These are phyloP conservation scores for Sphaerulina vaccinii DNA, from an alignment of 2,329 filamentous ascomycete genomes.

Conservation along the genomic window DNA sequence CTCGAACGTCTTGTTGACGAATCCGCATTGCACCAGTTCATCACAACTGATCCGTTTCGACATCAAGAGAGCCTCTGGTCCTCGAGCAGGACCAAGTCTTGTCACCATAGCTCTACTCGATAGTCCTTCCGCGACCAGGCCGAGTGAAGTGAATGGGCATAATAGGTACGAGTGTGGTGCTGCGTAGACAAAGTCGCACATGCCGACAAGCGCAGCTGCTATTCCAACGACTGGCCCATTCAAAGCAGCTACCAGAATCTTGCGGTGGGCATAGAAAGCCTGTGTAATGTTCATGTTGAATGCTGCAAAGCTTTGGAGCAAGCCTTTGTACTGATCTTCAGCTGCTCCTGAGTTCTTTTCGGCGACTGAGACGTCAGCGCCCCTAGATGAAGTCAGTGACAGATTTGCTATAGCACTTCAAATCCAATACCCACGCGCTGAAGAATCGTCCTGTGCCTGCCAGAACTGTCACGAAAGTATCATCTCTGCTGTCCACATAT, in stretches of 20 bases:
- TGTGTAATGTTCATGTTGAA: slow-evolving; percentile 89
- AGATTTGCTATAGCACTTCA: not conserved
- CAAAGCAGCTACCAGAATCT: slow-evolving; percentile 85
- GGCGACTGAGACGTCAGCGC: slow-evolving; percentile 69
- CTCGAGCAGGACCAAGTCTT: slow-evolving; percentile 74
- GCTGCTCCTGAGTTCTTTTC: slow-evolving; percentile 38
- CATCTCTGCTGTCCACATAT: slow-evolving; percentile 73
- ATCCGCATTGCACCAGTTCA: slow-evolving; percentile 74
- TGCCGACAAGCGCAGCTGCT: slow-evolving; percentile 75
- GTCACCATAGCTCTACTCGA: slow-evolving; percentile 75
- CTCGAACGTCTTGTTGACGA: slow-evolving; percentile 79
- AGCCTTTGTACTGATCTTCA: slow-evolving; percentile 50
- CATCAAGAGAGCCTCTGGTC: slow-evolving; percentile 92
- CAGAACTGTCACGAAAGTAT: slow-evolving; percentile 80
- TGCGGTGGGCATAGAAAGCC: slow-evolving; percentile 89
- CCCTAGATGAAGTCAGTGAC: slow-evolving; percentile 51
- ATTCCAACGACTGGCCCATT: slow-evolving; percentile 91
- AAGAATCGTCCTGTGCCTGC: slow-evolving; percentile 80
- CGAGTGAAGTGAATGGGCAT: slow-evolving; percentile 86
- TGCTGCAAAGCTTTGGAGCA: slow-evolving; percentile 68
- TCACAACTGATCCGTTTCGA: slow-evolving; percentile 71
- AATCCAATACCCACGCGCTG: slow-evolving; percentile 72
- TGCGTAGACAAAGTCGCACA: slow-evolving; percentile 90
- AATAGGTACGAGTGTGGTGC: slow-evolving; percentile 79
- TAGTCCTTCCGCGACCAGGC: slow-evolving; percentile 85